A percentile compares a stretch with the other conserved stretches of the same genome.
phyloP scores from a whole-genome alignment of 306 rosid species.

The Rosa rugosa region DNA sequence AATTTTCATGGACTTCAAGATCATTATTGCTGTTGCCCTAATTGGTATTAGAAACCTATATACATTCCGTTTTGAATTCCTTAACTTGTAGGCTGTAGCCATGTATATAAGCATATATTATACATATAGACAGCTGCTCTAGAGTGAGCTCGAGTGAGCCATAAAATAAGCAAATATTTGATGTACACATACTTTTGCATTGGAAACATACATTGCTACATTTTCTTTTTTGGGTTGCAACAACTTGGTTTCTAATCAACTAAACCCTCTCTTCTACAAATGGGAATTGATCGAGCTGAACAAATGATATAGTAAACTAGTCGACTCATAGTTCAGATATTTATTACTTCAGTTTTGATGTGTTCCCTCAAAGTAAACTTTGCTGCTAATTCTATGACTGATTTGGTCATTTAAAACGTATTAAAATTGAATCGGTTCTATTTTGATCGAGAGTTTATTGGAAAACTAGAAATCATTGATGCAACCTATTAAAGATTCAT shows the following conservation, averaged over 20 bases:
- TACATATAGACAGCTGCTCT: constrained; percentile 6
- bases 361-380: background rate
- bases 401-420: too few relatives aligned
- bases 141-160: constrained; percentile 8
- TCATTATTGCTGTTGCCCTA: constrained; percentile 8
- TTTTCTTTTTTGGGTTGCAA: background rate
- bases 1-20: background rate
- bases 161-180: constrained; percentile 7
- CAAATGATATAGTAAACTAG: background rate
- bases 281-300: background rate
- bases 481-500: constrained; percentile 32
- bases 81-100: constrained; percentile 12
- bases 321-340: too few relatives aligned
- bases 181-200: background rate
- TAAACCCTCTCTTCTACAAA: background rate
- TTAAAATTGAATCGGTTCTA: too few relatives aligned
- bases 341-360: too few relatives aligned
- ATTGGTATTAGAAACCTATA: constrained; percentile 4
- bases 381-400: background rate
- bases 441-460: background rate
- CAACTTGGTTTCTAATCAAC: background rate
- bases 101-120: background rate
- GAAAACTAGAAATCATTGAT: background rate
- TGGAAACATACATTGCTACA: background rate
- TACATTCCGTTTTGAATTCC: constrained; percentile 12